Percentiles rank a stretch among this genome's conserved stretches.
These are phyloP conservation scores for Pseudoneurospora amorphoporcata DNA, from an alignment of 495 filamentous ascomycete genomes.

Conservation along the genomic window DNA sequence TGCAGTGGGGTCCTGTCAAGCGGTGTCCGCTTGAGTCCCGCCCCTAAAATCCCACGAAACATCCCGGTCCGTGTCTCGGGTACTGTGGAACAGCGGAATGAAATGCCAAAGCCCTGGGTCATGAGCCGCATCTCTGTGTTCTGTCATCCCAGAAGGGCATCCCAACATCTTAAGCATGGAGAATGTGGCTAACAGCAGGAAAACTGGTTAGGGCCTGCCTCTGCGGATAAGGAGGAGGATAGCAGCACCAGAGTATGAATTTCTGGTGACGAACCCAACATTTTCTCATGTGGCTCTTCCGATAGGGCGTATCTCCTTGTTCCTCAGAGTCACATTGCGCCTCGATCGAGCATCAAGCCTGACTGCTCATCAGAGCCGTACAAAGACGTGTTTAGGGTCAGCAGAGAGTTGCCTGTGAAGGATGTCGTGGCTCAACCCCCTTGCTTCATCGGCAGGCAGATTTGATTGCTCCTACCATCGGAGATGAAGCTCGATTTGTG, in stretches of 20 bases:
- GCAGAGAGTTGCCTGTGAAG: neutral
- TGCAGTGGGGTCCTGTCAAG: neutral
- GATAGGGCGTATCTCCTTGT: neutral
- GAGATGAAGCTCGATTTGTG: neutral
- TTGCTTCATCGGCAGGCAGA: neutral
- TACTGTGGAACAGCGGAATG: neutral
- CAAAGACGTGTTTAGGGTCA: neutral
- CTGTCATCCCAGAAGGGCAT: neutral
- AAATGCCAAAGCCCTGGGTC: neutral
- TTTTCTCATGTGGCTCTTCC: neutral
- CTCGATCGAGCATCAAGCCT: neutral
- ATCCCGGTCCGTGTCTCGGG: neutral
- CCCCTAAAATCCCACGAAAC: neutral
- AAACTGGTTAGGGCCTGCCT: neutral
- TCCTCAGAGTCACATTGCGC: neutral
- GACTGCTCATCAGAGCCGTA: neutral
- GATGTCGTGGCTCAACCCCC: neutral
- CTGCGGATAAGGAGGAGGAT: neutral
- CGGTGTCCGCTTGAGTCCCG: neutral
- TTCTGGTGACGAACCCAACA: neutral
- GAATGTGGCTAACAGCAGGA: neutral
- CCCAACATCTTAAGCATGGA: neutral
- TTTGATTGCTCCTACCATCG: neutral
- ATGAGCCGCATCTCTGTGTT: neutral
- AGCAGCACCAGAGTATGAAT: neutral